Evolutionary conservation across 768 basidiomycete species (phyloP), one percentile per base, ranked within the genome.

Genomic region (Mycena maculata): DNA sequence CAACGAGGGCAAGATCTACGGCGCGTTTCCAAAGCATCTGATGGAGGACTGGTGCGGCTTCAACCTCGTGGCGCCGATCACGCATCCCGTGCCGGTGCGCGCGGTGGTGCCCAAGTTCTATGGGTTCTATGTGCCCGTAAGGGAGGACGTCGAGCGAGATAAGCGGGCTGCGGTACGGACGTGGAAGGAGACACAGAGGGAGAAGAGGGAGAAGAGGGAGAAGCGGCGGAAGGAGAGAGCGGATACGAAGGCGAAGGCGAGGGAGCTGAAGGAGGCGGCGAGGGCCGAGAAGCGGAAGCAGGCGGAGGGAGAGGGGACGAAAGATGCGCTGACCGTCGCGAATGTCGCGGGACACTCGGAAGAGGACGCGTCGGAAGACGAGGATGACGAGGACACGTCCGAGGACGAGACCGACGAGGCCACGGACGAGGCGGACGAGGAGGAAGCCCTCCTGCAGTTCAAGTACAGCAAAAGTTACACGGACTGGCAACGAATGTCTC

Each of bases 1-100:
- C 0, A 57, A 56, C 33, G 79, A 82, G 69, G 80, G 76, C 20
- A 64, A 67, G 47, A 72, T 73, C 30, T 81, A 79, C 71, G 61
- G 50, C 56, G 65, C 59, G 53, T 67, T 67, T 47, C 65, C 65
- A 44, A 33, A 50, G 54, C 65, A 67, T 27, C 50, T 67, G 16
- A 27, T 33, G 54, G 65, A 67, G 39, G 53, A 27, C 7, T 67
- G 59, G 59, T 61, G 65, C 30, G 65, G 65, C 22, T n/a, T 53
- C 18, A 61, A 67, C 44, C 60, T 67, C 23, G 65, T 67, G 3
- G 60, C 65, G 47, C 65, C 65, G 54, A 61, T 67, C 16, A 41
- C 39, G 45, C 65, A 67, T 30, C 65, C 65, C 5, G 65, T 67
- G 4, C 65, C 65, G 38, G 65, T 67, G 52, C 4, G 18, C 1